Base-by-base conservation (phyloP, 352 stramenopile genomes). In the Globisporangium okanoganense region DNA sequence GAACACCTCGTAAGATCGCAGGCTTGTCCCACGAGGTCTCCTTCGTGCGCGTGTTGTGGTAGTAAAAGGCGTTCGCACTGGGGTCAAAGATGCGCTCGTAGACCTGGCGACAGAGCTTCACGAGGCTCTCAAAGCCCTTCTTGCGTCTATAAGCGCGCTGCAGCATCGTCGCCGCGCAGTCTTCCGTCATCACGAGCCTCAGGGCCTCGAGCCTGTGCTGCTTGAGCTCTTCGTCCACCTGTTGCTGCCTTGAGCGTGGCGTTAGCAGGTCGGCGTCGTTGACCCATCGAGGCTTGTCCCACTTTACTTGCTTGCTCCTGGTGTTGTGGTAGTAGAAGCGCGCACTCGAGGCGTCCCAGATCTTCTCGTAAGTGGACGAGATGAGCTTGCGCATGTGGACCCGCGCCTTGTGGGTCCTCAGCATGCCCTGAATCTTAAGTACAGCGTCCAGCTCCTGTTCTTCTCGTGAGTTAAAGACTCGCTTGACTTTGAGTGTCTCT, bases 321-420 rank as follows among this genome's bases (percentile, higher is more conserved):
- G 76, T 90, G 65, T 94, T 94, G 64, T 90, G 84, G 50, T 92
- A 94, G 71, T 90, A 94, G 51, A 88, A 92, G 0, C 74, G 72
- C 24, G 67, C 55, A 2, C 67, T 69, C 6, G 38, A 27, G 9
- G 31, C 47, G 61, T 92, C 81, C 79, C 79, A 93, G 58, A 93
- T 90, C 64, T 91, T 93, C 54, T 91, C 77, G 59, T 93, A 93
- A 14, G 91, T 65, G 13, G 73, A 86, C 22, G 81, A 93, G 18
- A 91, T 78, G 45, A 89, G 40, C 20, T 56, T 69, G 18, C 79
- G 81, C 55, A 93, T 66, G 33, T 82, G 71, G 5, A 58, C 50
- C n/a, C 81, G 72, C 3, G 84, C 81, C 8, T 58, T 49, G 56
- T 85, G 79, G n/a, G 71, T 59, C 1, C 81, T 78, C 9, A 64